phyloP scores from a whole-genome alignment of 495 filamentous ascomycete species.

The Neurospora intermedia region DNA sequence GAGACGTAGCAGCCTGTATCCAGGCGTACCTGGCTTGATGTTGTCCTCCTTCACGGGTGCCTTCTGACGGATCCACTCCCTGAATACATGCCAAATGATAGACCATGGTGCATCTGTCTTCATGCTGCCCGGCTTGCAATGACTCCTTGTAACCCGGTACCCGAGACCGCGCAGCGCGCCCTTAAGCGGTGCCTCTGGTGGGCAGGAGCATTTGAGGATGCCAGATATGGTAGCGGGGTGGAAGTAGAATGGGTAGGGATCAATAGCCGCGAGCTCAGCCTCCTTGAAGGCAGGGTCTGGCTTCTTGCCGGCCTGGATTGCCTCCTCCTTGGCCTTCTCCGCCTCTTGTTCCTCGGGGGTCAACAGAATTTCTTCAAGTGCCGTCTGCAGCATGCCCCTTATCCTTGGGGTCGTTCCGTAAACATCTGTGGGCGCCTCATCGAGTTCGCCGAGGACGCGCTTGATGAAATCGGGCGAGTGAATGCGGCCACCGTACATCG shows the following conservation, averaged over 20 bases:
- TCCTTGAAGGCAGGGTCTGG: conserved; percentile 24
- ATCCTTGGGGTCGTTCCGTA: conserved; percentile 75
- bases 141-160: conserved; percentile 70
- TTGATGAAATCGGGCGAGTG: conserved; percentile 76
- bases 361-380: conserved; percentile 57
- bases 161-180: conserved; percentile 73
- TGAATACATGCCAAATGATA: conserved; percentile 87
- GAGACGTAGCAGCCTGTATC: conserved; percentile 46
- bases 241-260: conserved; percentile 79
- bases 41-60: conserved; percentile 58
- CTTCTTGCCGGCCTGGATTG: conserved; percentile 12
- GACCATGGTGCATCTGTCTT: conserved; percentile 85
- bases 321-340: conserved; percentile 3
- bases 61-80: conserved; percentile 76
- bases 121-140: conserved; percentile 78
- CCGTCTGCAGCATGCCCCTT: conserved; percentile 83
- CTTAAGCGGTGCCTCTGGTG: conserved; percentile 57
- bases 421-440: conserved; percentile 44
- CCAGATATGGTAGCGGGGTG: conserved; percentile 59
- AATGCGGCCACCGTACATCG: conserved; percentile 88
- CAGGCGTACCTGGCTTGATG: conserved; percentile 57
- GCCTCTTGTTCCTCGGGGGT: conserved; percentile 19
- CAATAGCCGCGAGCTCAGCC: conserved; percentile 45
- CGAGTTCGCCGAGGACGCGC: conserved; percentile 57
- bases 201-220: conserved; percentile 64